phyloP scores from a whole-genome alignment of 1,284 basidiomycete species.

The Gymnopus androsaceus region DNA sequence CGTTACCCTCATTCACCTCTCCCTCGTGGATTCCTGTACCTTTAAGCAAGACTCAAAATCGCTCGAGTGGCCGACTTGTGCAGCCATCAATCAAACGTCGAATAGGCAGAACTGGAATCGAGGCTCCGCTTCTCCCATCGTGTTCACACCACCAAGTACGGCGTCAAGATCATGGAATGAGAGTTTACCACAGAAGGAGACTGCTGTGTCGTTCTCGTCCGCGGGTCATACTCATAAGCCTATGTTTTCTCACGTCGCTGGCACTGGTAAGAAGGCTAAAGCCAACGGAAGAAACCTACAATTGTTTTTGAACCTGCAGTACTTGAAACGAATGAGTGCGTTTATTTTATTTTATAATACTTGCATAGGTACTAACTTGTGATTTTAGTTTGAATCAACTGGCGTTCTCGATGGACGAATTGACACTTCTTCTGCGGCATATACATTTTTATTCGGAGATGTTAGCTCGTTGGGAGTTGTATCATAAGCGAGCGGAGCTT shows the following conservation, averaged over 20 bases:
- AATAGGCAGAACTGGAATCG: slow-evolving; percentile 14
- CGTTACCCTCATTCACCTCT: slow-evolving; percentile 22
- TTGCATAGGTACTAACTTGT: too few relatives aligned
- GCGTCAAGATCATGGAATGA: slow-evolving; percentile 63
- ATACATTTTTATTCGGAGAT: slow-evolving; percentile 75
- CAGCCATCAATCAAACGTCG: neutral
- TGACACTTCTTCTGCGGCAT: slow-evolving; percentile 57
- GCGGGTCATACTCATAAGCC: slow-evolving; percentile 33
- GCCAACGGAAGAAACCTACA: slow-evolving; percentile 3
- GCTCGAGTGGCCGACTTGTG: slow-evolving; percentile 18
- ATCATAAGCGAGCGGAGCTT: slow-evolving; percentile 68
- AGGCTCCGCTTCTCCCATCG: slow-evolving; percentile 21
- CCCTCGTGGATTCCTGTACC: slow-evolving; percentile 34
- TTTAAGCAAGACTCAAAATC: neutral
- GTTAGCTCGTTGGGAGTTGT: slow-evolving; percentile 69
- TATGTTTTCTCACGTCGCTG: slow-evolving; percentile 14
- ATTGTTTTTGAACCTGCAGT: slow-evolving; percentile 10
- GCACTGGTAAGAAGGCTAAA: neutral
- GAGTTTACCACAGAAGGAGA: slow-evolving; percentile 27
- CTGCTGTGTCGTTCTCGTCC: slow-evolving; percentile 43
- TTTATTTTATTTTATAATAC: neutral
- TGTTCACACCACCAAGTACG: slow-evolving; percentile 29
- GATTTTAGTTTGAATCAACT: neutral
- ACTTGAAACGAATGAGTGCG: neutral
- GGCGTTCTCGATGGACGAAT: slow-evolving; percentile 36